These are phyloP conservation scores for Cyberlindnera sargentensis DNA, from an alignment of 805 yeast species.

Conservation along the genomic window DNA sequence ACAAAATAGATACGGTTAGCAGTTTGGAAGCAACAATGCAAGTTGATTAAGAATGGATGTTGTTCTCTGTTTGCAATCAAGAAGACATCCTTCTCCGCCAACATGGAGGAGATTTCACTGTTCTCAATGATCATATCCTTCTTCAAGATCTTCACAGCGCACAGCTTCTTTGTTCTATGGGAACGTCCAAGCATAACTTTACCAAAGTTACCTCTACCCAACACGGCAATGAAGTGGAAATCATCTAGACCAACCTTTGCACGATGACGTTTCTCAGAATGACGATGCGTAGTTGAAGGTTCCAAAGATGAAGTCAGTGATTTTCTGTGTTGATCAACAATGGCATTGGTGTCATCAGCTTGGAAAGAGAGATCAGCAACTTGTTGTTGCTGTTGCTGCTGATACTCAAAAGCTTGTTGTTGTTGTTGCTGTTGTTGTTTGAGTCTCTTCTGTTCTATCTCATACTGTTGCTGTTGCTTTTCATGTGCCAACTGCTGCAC, in stretches of 20 bases:
- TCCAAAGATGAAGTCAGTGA: constrained; percentile 3
- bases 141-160: constrained; percentile 95
- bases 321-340: constrained; percentile 5
- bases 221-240: constrained; percentile 86
- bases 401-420: constrained; percentile 17
- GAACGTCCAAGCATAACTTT: constrained; percentile 97
- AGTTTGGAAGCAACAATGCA: constrained; percentile 95
- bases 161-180: constrained; percentile 67
- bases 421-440: constrained; percentile 12
- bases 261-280: constrained; percentile 33
- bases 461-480: constrained; percentile 18
- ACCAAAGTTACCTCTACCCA: constrained; percentile 98
- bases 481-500: constrained; percentile 11
- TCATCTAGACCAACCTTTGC: constrained; percentile 89
- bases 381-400: constrained; percentile 16
- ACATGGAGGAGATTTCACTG: constrained; percentile 92
- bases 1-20: constrained; percentile 96
- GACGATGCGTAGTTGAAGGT: constrained; percentile 6
- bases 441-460: constrained; percentile 16
- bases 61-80: constrained; percentile 72
- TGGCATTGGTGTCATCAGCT: constrained; percentile 2
- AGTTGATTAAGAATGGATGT: constrained; percentile 88
- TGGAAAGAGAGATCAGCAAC: constrained; percentile 15
- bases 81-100: constrained; percentile 91
- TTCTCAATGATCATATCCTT: constrained; percentile 93